Evolutionary conservation across 2,329 filamentous ascomycete species (phyloP).

Genomic region (Trichoderma oligosporum): DNA sequence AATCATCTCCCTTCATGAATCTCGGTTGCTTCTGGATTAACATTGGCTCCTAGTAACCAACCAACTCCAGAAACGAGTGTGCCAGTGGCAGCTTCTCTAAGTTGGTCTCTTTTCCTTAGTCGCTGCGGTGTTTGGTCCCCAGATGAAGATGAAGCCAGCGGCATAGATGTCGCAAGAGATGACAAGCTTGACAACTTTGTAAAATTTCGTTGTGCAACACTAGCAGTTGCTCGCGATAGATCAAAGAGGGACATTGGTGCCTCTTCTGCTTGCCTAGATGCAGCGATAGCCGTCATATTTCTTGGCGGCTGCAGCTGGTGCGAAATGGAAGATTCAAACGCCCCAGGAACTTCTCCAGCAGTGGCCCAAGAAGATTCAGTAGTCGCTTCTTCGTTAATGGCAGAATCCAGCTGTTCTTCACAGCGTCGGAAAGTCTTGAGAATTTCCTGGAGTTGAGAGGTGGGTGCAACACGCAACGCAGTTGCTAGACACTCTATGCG

Average conservation of each 20-base stretch:
- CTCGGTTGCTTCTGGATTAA: slow-evolving; percentile 24
- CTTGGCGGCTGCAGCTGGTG: slow-evolving; percentile 29
- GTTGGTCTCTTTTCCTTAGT: slow-evolving; percentile 67
- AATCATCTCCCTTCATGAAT: background rate
- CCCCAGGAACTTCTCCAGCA: slow-evolving; percentile 59
- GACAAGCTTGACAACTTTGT: slow-evolving; percentile 53
- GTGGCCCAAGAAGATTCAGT: slow-evolving; percentile 69
- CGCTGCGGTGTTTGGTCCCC: slow-evolving; percentile 36
- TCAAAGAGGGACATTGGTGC: slow-evolving; percentile 64
- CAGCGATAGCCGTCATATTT: slow-evolving; percentile 35
- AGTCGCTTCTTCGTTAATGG: slow-evolving; percentile 63
- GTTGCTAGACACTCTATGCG: slow-evolving; percentile 75
- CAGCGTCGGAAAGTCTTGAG: slow-evolving; percentile 71
- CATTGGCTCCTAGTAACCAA: slow-evolving; percentile 61
- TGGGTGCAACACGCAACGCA: slow-evolving; percentile 69
- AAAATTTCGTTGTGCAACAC: slow-evolving; percentile 56
- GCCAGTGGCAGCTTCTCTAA: slow-evolving; percentile 63
- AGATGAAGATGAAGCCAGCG: background rate
- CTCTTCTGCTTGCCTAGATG: slow-evolving; percentile 45
- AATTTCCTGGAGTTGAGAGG: slow-evolving; percentile 67
- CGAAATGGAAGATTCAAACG: slow-evolving; percentile 40
- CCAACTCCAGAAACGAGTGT: slow-evolving; percentile 64
- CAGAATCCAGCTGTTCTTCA: slow-evolving; percentile 69
- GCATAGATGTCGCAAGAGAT: slow-evolving; percentile 24
- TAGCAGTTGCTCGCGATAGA: slow-evolving; percentile 57